Evolutionary conservation across 768 basidiomycete genomes (phyloP), one percentile per base, ranked within the genome.

Genomic region (Tricholoma terreum): DNA sequence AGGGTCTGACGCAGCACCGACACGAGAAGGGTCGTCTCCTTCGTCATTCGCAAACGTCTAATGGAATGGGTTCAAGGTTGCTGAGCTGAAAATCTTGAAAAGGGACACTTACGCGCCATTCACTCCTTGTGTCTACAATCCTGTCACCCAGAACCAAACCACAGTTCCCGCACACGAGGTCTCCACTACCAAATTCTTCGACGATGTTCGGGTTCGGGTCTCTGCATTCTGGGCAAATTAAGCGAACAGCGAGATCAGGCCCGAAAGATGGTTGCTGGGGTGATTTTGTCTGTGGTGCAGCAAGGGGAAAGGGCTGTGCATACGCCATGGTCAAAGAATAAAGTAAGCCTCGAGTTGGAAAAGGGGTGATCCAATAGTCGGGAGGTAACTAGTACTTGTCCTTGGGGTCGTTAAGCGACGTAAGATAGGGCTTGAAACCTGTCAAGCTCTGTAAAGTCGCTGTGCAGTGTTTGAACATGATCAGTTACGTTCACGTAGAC

Each of bases 11-110:
- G 94, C 94, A 54, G 93, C 94, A 76, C 97, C 97, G 64, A 99
- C 97, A 89, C 97, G 97, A 63, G 97, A 98, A 61, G 97, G 97
- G 71, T 99, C 97, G 71, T 98, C 96, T 60, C 96, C 95, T 79
- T 99, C 97, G 66, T 98, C 96, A 70, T 98, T 97, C 63, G 97
- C 97, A 73, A 99, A 99, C 59, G 97, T 98, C 91, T 98, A 60
- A 40, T 62, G 30, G 65, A 60, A 64, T 54, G 30, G 61, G 40
- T 52, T 55, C 50, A 34, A 55, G 58, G 53, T 59, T 61, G 59
- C 57, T 50, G n/a, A 48, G 24, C 48, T 57, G 54, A 38, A 49
- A 30, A 5, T 15, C 6, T 30, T n/a, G 17, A 17, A 36, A 30
- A 58, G 53, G n/a, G 58, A 6, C 12, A 84, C 90, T 80, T 79